These are phyloP conservation scores for Coccomyxa subellipsoidea DNA, from an alignment of 163 green algal genomes.

Conservation along the genomic window DNA sequence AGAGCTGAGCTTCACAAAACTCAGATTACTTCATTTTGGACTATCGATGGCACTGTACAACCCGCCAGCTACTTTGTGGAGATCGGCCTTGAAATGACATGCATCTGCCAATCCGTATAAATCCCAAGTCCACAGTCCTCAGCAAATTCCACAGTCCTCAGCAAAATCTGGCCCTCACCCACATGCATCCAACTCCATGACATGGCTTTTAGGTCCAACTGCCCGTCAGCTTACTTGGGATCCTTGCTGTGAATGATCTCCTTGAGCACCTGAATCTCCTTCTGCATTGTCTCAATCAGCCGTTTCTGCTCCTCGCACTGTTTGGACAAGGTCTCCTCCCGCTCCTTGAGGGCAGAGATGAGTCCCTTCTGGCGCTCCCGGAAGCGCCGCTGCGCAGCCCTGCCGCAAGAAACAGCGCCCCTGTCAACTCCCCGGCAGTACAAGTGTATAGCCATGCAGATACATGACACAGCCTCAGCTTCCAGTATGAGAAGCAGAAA, in stretches of 20 bases:
- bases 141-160: too few relatives aligned
- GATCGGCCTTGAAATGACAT: too few relatives aligned
- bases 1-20: too few relatives aligned
- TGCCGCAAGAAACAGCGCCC: not conserved
- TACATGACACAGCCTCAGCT: too few relatives aligned
- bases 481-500: too few relatives aligned
- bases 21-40: too few relatives aligned
- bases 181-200: not conserved
- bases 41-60: too few relatives aligned
- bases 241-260: conserved; percentile 13
- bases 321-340: conserved; percentile 16
- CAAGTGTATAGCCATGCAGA: too few relatives aligned
- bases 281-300: conserved; percentile 10
- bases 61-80: too few relatives aligned
- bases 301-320: conserved; percentile 12
- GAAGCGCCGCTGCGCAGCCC: conserved; percentile 18
- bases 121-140: too few relatives aligned
- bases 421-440: too few relatives aligned
- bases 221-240: not conserved
- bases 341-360: conserved; percentile 25
- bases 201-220: not conserved
- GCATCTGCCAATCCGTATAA: too few relatives aligned
- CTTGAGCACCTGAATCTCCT: conserved; percentile 19
- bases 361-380: conserved; percentile 31
- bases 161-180: not conserved